Evolutionary conservation across 768 basidiomycete species (phyloP).

Genomic region (Termitomyces eurrhizus): DNA sequence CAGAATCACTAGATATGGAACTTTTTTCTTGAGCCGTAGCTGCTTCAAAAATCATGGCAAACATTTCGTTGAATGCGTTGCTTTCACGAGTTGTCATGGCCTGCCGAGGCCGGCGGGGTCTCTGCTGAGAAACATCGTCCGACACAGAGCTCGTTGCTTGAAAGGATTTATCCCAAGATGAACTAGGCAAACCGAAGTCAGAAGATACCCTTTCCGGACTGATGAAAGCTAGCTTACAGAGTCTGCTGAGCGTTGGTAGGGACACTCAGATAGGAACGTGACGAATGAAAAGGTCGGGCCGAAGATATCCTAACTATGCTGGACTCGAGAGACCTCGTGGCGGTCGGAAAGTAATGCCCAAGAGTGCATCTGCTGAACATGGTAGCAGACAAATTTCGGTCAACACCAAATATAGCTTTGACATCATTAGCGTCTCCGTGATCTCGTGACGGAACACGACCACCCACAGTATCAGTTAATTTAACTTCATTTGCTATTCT

Average conservation of each 20-base stretch:
- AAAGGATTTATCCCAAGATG: slow-evolving; percentile 22
- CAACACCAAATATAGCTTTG: not conserved
- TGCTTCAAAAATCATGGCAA: slow-evolving; percentile 64
- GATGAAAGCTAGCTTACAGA: not conserved
- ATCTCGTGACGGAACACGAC: too few species aligned
- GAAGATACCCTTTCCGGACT: not conserved
- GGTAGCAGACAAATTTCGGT: not conserved
- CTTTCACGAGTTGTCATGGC: slow-evolving; percentile 68
- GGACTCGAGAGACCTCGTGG: not conserved
- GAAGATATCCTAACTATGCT: not conserved
- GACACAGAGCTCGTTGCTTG: slow-evolving; percentile 42
- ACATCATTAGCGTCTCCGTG: not conserved
- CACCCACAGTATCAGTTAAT: too few species aligned
- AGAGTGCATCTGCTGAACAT: slow-evolving; percentile 16
- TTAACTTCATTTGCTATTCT: too few species aligned
- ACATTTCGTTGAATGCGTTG: slow-evolving; percentile 68
- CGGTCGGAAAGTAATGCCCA: slow-evolving; percentile 4
- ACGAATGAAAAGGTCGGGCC: not conserved
- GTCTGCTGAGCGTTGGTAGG: not conserved
- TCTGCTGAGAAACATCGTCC: slow-evolving; percentile 21
- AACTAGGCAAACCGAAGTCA: not conserved
- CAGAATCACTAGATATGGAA: slow-evolving; percentile 9
- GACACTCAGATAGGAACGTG: not conserved
- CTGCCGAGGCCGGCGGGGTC: slow-evolving; percentile 37
- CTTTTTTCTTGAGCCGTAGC: slow-evolving; percentile 31